phyloP scores from a whole-genome alignment of 1,139 yeast genomes.

The Candida labiduridarum region DNA sequence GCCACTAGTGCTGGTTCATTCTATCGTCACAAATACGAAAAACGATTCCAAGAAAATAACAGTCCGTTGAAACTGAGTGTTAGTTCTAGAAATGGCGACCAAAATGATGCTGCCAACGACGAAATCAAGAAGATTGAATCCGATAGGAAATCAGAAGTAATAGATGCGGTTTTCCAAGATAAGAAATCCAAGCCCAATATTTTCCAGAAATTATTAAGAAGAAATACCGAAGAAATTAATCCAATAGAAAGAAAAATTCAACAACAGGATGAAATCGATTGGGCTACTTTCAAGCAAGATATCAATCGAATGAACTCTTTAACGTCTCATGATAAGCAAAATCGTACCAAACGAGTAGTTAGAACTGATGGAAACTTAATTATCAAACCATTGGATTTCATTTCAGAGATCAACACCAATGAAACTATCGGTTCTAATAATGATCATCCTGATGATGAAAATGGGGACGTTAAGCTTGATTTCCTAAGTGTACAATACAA shows the following conservation, averaged over 20 bases:
- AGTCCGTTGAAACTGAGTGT: slow-evolving; percentile 20
- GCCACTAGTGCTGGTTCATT: slow-evolving; percentile 91
- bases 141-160: slow-evolving; percentile 19
- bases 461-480: slow-evolving; percentile 16
- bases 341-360: slow-evolving; percentile 68
- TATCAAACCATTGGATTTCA: slow-evolving; percentile 68
- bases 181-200: slow-evolving; percentile 53
- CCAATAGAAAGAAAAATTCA: slow-evolving; percentile 39
- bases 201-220: slow-evolving; percentile 53
- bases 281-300: slow-evolving; percentile 51
- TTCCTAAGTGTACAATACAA: slow-evolving; percentile 17
- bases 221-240: slow-evolving; percentile 30
- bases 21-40: slow-evolving; percentile 66
- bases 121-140: background rate
- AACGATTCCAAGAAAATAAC: slow-evolving; percentile 32
- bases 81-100: slow-evolving; percentile 13
- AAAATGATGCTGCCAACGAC: slow-evolving; percentile 15
- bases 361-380: slow-evolving; percentile 66
- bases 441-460: background rate
- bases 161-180: slow-evolving; percentile 48
- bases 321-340: slow-evolving; percentile 67
- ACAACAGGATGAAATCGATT: slow-evolving; percentile 37
- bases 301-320: slow-evolving; percentile 77
- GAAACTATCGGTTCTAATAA: slow-evolving; percentile 33
- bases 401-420: slow-evolving; percentile 52